Evolutionary conservation across 1,284 basidiomycete species (phyloP), one percentile per base, ranked within the genome.

Genomic region (Neotropicomus parvogracilis): DNA sequence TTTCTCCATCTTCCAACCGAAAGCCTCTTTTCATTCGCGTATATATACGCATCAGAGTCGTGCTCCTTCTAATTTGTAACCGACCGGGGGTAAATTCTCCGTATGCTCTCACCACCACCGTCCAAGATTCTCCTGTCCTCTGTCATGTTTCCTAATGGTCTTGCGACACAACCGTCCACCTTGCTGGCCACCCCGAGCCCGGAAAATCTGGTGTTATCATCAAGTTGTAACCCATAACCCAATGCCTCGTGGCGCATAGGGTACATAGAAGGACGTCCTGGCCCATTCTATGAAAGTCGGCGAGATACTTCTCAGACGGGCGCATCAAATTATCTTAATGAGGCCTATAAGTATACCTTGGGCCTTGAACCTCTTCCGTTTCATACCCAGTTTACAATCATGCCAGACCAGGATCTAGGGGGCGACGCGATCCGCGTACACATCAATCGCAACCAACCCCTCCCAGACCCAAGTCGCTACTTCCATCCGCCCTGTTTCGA

Each of bases 41-140:
- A 44, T 46, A 45, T 45, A 55, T 31, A 44, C 44, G 1, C 46
- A 31, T 36, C 35, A 10, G 31, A 44, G n/a, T 16, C 8, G 4
- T 33, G 36, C 13, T n/a, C 14, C 52, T 37, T 41, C 58, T 35
- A 34, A 39, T 51, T 17, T 46, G 35, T 43, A 44, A 36, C 34
- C 10, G 28, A 46, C 54, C 61, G 66, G 63, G 54, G 65, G 66
- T 68, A 63, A 46, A 64, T 35, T 24, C 47, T 40, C 54, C 52
- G 50, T 55, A 35, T 40, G 26, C 38, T 19, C 34, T 27, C 40
- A 17, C 36, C 44, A 45, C 27, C 26, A 59, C 50, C 43, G 28
- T 28, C 59, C n/a, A n/a, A n/a, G n/a, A n/a, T 49, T 50, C 48
- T 48, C 39, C 38, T 48, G 21, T 44, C 35, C 17, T 46, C 36